Percentiles rank a stretch among this genome's conserved stretches.
Conservation (phyloP, 768 basidiomycete species). For the Podaxis sp. region DNA sequence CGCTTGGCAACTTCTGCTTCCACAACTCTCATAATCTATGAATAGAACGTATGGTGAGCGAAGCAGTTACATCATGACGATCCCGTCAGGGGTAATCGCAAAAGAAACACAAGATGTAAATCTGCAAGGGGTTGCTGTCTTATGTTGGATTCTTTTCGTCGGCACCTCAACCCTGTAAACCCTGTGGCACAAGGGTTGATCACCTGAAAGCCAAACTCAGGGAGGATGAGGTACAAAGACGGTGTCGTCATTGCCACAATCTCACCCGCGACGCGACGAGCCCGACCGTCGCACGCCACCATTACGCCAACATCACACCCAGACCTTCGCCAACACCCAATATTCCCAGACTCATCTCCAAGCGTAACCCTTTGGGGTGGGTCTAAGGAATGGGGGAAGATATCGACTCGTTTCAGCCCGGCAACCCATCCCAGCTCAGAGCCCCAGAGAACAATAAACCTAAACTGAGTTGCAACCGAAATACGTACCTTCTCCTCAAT, state of each 20-base stretch:
- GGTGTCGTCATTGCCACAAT: not conserved
- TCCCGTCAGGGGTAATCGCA: not conserved
- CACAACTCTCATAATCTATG: conserved; percentile 70
- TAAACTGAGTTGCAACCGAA: not conserved
- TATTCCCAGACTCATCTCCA: not conserved
- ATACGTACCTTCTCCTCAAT: conserved; percentile 66
- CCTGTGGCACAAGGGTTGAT: not conserved
- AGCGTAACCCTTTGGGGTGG: not conserved
- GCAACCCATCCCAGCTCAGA: not conserved
- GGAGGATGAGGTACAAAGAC: too few relatives aligned
- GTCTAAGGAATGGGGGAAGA: not conserved
- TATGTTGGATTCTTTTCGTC: not conserved
- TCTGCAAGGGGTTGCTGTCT: not conserved
- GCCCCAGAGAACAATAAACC: not conserved
- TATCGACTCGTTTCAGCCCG: not conserved
- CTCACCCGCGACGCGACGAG: not conserved
- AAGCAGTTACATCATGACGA: not conserved
- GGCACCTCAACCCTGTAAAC: not conserved
- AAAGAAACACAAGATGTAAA: not conserved
- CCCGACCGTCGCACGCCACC: not conserved
- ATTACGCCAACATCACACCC: not conserved
- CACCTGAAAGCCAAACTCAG: too few relatives aligned
- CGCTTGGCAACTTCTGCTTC: conserved; percentile 71
- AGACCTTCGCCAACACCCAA: not conserved
- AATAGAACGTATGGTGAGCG: not conserved